Evolutionary conservation across 2,329 filamentous ascomycete species (phyloP).

Genomic region (Aspergillus caelatus): DNA sequence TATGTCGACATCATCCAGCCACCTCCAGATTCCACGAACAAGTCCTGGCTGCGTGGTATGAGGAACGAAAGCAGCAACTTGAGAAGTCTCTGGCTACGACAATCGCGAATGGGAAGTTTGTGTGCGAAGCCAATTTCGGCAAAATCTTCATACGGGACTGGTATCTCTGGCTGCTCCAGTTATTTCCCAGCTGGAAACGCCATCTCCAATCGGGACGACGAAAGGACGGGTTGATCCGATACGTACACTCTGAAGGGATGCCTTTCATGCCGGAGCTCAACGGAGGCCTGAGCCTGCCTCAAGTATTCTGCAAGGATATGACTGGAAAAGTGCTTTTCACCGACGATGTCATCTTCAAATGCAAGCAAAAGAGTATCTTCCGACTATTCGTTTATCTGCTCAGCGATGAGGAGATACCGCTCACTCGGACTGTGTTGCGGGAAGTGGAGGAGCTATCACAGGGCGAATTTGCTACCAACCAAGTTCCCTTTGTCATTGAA

Average conservation of each 20-base stretch:
- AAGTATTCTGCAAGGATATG: slow-evolving; percentile 33
- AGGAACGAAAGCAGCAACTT: slow-evolving; percentile 43
- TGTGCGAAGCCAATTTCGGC: slow-evolving; percentile 32
- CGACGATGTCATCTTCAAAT: slow-evolving; percentile 36
- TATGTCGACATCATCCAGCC: slow-evolving; percentile 22
- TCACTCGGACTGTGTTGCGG: slow-evolving; percentile 3
- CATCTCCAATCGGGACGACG: slow-evolving; percentile 33
- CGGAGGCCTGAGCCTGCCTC: slow-evolving; percentile 37
- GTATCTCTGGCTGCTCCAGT: slow-evolving; percentile 36
- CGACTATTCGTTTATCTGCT: slow-evolving; percentile 35
- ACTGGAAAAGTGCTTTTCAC: slow-evolving; percentile 28
- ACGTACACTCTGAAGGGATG: slow-evolving; percentile 31
- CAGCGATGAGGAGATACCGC: neutral
- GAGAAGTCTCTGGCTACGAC: slow-evolving; percentile 38
- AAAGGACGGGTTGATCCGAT: slow-evolving; percentile 34
- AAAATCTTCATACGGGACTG: slow-evolving; percentile 37
- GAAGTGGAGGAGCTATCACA: slow-evolving; percentile 9
- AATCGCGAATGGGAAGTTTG: slow-evolving; percentile 37
- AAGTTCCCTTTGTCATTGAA: slow-evolving; percentile 17
- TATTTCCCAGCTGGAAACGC: slow-evolving; percentile 35
- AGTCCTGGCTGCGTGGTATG: slow-evolving; percentile 36
- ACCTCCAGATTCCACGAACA: slow-evolving; percentile 17
- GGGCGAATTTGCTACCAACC: slow-evolving; percentile 3
- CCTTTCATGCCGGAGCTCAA: slow-evolving; percentile 34
- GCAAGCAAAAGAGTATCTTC: slow-evolving; percentile 31